Evolutionary conservation across 768 basidiomycete genomes (phyloP).

Genomic region (Russula sp.): DNA sequence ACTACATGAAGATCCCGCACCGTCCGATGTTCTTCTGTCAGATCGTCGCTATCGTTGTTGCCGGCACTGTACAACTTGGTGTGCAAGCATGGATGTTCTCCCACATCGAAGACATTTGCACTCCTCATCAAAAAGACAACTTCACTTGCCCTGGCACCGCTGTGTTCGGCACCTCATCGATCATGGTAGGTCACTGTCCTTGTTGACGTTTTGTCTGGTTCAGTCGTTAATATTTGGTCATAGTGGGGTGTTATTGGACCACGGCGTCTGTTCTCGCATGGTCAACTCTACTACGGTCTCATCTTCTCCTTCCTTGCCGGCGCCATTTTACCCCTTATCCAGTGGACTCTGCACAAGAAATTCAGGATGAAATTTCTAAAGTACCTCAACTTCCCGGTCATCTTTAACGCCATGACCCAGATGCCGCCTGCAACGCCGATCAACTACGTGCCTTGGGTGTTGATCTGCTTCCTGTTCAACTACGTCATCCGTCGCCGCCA

Average conservation of each 20-base stretch:
- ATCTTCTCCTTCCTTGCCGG: conserved; percentile 72
- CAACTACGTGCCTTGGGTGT: conserved; percentile 37
- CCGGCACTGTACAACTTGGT: conserved; percentile 67
- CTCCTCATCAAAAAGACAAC: conserved; percentile 44
- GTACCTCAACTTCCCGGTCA: conserved; percentile 55
- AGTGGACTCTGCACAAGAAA: conserved; percentile 40
- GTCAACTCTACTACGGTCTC: conserved; percentile 31
- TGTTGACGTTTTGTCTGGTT: background rate
- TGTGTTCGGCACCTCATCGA: conserved; percentile 73
- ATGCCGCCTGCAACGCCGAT: conserved; percentile 40
- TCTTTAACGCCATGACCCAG: conserved; percentile 34
- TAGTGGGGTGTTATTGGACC: conserved; percentile 71
- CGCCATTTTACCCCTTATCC: conserved; percentile 49
- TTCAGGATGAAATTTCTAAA: conserved; percentile 31
- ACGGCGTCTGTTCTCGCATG: conserved; percentile 30
- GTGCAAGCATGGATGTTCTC: conserved; percentile 77
- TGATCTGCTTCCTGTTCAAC: conserved; percentile 36
- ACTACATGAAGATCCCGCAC: conserved; percentile 66
- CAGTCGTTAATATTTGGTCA: background rate
- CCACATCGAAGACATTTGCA: conserved; percentile 59
- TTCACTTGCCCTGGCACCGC: conserved; percentile 67
- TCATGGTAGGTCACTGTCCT: conserved; percentile 43
- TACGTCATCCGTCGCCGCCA: conserved; percentile 35
- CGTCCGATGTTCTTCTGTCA: conserved; percentile 68
- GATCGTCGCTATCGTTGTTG: conserved; percentile 58